Percentiles rank a stretch among this genome's conserved stretches.
These are phyloP conservation scores for Debaryomycetaceae sp. DNA, from an alignment of 1,139 yeast genomes.

Conservation along the genomic window DNA sequence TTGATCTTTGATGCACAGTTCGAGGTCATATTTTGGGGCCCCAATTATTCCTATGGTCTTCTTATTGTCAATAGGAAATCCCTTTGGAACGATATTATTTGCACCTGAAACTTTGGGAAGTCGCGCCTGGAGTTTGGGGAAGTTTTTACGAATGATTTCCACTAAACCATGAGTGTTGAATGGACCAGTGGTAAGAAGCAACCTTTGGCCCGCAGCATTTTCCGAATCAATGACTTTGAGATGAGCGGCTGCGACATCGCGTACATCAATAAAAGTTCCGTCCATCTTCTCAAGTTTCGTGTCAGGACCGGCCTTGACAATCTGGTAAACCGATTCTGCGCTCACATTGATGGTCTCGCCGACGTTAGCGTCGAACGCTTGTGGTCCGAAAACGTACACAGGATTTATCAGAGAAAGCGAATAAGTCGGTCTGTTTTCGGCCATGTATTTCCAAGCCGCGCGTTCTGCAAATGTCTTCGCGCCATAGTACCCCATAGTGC, in stretches of 20 bases:
- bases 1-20: too few species aligned
- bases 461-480: conserved; percentile 30
- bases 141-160: conserved; percentile 13
- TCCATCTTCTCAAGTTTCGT: conserved; percentile 8
- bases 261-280: conserved; percentile 30
- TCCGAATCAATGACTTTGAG: conserved; percentile 19
- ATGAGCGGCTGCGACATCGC: conserved; percentile 30
- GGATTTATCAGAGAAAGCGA: conserved; percentile 10
- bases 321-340: conserved; percentile 9
- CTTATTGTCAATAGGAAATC: too few species aligned
- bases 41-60: too few species aligned
- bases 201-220: conserved; percentile 15
- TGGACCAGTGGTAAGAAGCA: conserved; percentile 17
- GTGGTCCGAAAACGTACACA: conserved; percentile 18
- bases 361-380: conserved; percentile 11
- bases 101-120: too few species aligned
- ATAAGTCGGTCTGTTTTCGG: conserved; percentile 9
- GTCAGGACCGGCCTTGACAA: conserved; percentile 12
- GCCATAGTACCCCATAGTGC: conserved; percentile 18
- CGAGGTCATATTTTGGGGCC: too few species aligned
- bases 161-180: conserved; percentile 23
- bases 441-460: conserved; percentile 34
- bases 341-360: conserved; percentile 10
- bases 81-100: too few species aligned
- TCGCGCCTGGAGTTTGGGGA: too few species aligned